Percentiles rank a stretch among this genome's conserved stretches.
Evolutionary conservation across 2,329 filamentous ascomycete genomes (phyloP).

Genomic region (Trichoderma sp.): DNA sequence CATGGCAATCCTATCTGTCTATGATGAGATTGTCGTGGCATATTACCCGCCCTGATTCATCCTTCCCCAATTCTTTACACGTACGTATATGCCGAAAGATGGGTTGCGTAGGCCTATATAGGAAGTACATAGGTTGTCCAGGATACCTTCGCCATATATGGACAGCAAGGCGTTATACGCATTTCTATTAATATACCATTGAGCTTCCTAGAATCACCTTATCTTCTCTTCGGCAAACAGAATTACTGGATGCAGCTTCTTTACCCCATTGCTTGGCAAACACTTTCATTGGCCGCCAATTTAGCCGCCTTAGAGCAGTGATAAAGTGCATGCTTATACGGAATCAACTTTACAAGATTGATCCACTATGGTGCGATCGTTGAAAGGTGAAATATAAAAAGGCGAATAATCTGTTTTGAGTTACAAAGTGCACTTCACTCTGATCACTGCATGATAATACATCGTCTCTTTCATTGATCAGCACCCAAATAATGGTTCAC

Average conservation of each 20-base stretch:
- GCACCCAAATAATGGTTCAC: neutral
- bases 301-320: neutral
- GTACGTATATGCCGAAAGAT: neutral
- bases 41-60: neutral
- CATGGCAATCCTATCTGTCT: neutral
- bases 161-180: neutral
- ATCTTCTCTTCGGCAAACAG: neutral
- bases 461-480: neutral
- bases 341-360: constrained; percentile 15
- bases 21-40: neutral
- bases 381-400: neutral
- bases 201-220: neutral
- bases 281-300: neutral
- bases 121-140: no score
- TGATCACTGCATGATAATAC: neutral
- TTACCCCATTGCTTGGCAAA: neutral
- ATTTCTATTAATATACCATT: neutral
- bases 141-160: neutral
- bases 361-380: constrained; percentile 17
- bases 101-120: neutral
- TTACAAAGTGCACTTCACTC: no score
- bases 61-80: neutral
- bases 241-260: neutral
- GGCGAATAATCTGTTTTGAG: no score
- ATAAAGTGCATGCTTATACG: neutral